These are phyloP conservation scores for Lactifluus subvellereus DNA, from an alignment of 768 basidiomycete species.

Conservation along the genomic window DNA sequence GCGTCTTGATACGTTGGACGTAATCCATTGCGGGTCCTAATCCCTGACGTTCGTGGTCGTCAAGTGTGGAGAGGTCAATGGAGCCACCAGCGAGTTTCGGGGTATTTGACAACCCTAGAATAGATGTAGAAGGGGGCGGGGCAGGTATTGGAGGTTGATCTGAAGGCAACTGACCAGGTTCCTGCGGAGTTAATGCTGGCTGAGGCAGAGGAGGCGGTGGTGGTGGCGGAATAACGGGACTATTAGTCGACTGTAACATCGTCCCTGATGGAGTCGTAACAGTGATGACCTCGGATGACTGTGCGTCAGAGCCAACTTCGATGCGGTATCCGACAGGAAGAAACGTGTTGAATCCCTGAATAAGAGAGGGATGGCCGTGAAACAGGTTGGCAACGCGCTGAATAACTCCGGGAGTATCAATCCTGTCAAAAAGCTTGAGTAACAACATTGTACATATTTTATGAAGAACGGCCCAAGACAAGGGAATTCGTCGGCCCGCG, in stretches of 20 bases:
- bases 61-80: slow-evolving; percentile 5
- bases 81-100: slow-evolving; percentile 1
- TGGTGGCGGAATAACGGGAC: slow-evolving; percentile 19
- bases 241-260: slow-evolving; percentile 31
- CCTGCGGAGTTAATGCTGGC: not conserved
- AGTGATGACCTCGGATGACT: slow-evolving; percentile 61
- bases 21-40: slow-evolving; percentile 86
- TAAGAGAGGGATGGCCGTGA: slow-evolving; percentile 81
- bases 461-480: not conserved
- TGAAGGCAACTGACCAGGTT: not conserved
- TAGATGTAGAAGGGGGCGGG: slow-evolving; percentile 18
- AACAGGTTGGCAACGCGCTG: slow-evolving; percentile 92
- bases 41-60: slow-evolving; percentile 23
- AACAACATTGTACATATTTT: not conserved
- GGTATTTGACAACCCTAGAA: slow-evolving; percentile 13
- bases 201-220: slow-evolving; percentile 1
- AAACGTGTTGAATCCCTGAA: slow-evolving; percentile 98
- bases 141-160: slow-evolving; percentile 11
- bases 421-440: slow-evolving; percentile 42
- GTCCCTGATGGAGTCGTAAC: slow-evolving; percentile 73
- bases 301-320: slow-evolving; percentile 63
- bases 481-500: not conserved
- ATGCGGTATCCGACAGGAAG: slow-evolving; percentile 92
- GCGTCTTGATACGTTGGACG: slow-evolving; percentile 93
- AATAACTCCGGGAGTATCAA: slow-evolving; percentile 97